Conservation (phyloP, 2,329 filamentous ascomycete genomes). For the Whalleya microplaca region DNA sequence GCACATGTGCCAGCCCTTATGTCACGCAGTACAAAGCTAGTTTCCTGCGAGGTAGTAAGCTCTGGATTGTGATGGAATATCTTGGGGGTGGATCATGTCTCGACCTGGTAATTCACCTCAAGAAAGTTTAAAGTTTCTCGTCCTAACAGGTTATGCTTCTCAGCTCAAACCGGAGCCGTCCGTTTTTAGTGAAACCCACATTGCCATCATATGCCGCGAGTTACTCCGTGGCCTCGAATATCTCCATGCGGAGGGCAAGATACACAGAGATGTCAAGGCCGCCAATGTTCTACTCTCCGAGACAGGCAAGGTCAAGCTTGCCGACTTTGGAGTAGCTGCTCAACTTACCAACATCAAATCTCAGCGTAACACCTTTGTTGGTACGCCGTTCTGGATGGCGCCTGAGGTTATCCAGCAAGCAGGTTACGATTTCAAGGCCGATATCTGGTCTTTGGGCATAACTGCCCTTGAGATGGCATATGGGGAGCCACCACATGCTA, state of each 20-base stretch:
- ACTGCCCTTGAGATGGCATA: slow-evolving; percentile 89
- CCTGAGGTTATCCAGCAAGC: slow-evolving; percentile 92
- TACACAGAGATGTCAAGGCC: slow-evolving; percentile 95
- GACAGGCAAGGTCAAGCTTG: slow-evolving; percentile 88
- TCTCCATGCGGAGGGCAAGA: slow-evolving; percentile 90
- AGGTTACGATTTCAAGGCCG: slow-evolving; percentile 82
- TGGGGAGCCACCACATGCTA: slow-evolving; percentile 85
- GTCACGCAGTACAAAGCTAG: slow-evolving; percentile 97
- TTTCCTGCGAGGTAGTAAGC: slow-evolving; percentile 92
- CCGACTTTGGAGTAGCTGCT: slow-evolving; percentile 95
- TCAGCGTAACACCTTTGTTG: slow-evolving; percentile 95
- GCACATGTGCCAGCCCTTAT: slow-evolving; percentile 90
- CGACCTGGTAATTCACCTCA: slow-evolving; percentile 69
- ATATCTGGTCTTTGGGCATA: slow-evolving; percentile 92
- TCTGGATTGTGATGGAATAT: slow-evolving; percentile 99
- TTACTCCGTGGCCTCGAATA: slow-evolving; percentile 90
- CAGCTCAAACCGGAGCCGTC: slow-evolving; percentile 79
- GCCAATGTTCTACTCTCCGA: slow-evolving; percentile 95
- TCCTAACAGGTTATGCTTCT: slow-evolving; percentile 36
- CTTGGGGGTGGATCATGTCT: slow-evolving; percentile 93
- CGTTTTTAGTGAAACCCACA: slow-evolving; percentile 84
- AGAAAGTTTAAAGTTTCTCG: slow-evolving; percentile 1
- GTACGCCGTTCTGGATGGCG: slow-evolving; percentile 97
- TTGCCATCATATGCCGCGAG: slow-evolving; percentile 92
- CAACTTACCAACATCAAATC: slow-evolving; percentile 98